These are phyloP conservation scores for Suhomyces bokatorum DNA, from an alignment of 1,139 yeast genomes.

Conservation along the genomic window DNA sequence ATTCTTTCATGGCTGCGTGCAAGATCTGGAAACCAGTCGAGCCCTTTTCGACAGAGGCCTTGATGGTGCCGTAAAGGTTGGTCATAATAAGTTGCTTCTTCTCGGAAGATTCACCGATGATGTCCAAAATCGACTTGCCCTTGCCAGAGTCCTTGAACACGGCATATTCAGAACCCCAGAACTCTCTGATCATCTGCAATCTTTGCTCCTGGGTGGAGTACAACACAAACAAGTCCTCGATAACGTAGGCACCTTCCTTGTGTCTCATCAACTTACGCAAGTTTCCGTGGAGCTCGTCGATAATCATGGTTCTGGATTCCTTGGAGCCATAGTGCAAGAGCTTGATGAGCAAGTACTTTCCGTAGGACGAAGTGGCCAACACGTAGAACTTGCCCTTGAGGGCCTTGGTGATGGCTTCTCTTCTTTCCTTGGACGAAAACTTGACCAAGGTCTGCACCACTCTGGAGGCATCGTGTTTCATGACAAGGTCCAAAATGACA, in stretches of 20 bases:
- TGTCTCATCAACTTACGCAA: slow-evolving; percentile 92
- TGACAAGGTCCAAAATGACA: slow-evolving; percentile 76
- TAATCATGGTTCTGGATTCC: slow-evolving; percentile 69
- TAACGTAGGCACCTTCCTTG: slow-evolving; percentile 98
- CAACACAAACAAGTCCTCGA: slow-evolving; percentile 86
- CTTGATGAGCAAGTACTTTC: slow-evolving; percentile 87
- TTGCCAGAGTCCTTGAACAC: slow-evolving; percentile 78
- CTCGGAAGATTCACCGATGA: slow-evolving; percentile 72
- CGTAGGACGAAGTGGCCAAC: slow-evolving; percentile 89
- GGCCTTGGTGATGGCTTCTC: slow-evolving; percentile 67
- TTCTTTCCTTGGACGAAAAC: slow-evolving; percentile 77
- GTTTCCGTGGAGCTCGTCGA: slow-evolving; percentile 86
- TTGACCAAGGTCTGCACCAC: slow-evolving; percentile 93
- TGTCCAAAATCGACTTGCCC: slow-evolving; percentile 63
- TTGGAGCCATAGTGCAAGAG: slow-evolving; percentile 89
- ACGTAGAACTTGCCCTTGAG: slow-evolving; percentile 77
- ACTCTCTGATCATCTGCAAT: slow-evolving; percentile 89
- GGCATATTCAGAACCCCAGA: slow-evolving; percentile 97
- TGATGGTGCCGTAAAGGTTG: slow-evolving; percentile 79
- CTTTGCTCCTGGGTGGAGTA: slow-evolving; percentile 84
- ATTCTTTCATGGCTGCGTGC: slow-evolving; percentile 95
- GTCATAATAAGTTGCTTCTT: slow-evolving; percentile 75
- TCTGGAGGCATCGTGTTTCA: slow-evolving; percentile 96
- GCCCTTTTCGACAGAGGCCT: slow-evolving; percentile 91
- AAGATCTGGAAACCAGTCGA: slow-evolving; percentile 94